Conservation (phyloP, 163 green algal genomes). For the Volvox carteri region DNA sequence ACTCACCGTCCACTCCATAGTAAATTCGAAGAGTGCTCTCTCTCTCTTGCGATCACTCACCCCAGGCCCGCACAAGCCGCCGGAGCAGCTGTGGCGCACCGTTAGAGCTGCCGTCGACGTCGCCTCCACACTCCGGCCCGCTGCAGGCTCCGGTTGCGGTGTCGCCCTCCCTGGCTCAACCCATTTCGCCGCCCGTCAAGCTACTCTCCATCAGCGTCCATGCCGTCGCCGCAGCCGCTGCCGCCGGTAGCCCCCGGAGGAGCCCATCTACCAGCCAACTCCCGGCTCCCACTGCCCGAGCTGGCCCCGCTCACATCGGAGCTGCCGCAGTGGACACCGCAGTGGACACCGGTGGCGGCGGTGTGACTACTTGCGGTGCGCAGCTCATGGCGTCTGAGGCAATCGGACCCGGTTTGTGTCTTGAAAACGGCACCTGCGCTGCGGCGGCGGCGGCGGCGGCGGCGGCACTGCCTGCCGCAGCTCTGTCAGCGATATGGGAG, state of each 20-base stretch:
- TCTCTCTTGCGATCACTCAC: background rate
- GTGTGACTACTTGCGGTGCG: too few relatives aligned
- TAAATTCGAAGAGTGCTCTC: too few relatives aligned
- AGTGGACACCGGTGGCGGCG: too few relatives aligned
- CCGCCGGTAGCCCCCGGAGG: background rate
- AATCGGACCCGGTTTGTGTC: too few relatives aligned
- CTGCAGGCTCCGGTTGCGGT: background rate
- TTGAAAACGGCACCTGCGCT: too few relatives aligned
- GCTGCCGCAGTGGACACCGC: too few relatives aligned
- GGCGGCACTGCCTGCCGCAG: too few relatives aligned
- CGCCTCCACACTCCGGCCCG: background rate
- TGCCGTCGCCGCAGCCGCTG: background rate
- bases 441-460: too few relatives aligned
- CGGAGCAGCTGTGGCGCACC: slow-evolving; percentile 1
- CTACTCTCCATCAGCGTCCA: background rate
- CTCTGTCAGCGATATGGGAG: too few relatives aligned
- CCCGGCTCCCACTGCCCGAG: background rate
- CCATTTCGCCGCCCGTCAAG: background rate
- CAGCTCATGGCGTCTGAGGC: too few relatives aligned
- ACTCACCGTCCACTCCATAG: too few relatives aligned
- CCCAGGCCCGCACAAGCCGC: background rate
- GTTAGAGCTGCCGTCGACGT: background rate
- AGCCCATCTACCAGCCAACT: background rate
- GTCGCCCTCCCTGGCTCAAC: background rate
- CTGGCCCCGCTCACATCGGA: too few relatives aligned